Evolutionary conservation across 352 stramenopile genomes (phyloP).

Genomic region (Thraustotheca clavata): DNA sequence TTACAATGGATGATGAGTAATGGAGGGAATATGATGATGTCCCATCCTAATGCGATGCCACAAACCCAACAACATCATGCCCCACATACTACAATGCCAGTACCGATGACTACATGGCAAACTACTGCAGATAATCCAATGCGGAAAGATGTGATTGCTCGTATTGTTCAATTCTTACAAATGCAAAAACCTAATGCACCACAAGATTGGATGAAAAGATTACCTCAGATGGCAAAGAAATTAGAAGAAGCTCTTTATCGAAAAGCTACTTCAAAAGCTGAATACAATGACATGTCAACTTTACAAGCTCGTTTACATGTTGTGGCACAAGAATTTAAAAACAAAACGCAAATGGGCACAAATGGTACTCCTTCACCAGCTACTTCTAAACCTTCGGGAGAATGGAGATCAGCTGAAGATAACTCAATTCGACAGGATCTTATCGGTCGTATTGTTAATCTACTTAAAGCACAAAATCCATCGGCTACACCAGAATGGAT

Average conservation of each 20-base stretch:
- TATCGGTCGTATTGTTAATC: constrained; percentile 44
- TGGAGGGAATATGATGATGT: constrained; percentile 11
- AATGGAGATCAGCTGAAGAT: constrained; percentile 8
- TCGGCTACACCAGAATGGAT: constrained; percentile 81
- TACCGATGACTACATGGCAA: constrained; percentile 8
- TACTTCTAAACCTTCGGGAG: neutral
- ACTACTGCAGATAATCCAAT: constrained; percentile 10
- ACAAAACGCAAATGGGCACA: constrained; percentile 3
- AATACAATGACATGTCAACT: constrained; percentile 80
- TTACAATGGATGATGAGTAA: constrained; percentile 20
- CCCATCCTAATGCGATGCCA: neutral
- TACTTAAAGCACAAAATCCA: constrained; percentile 75
- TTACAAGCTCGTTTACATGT: constrained; percentile 79
- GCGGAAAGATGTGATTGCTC: constrained; percentile 20
- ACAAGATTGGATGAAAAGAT: constrained; percentile 79
- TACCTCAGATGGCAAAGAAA: constrained; percentile 85
- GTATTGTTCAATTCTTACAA: constrained; percentile 70
- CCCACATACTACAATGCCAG: neutral
- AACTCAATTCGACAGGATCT: constrained; percentile 17
- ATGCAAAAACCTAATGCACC: constrained; percentile 78
- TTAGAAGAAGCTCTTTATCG: constrained; percentile 83
- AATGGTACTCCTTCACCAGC: neutral
- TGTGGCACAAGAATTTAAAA: constrained; percentile 34
- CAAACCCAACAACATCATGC: neutral
- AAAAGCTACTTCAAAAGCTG: constrained; percentile 40